Percentiles rank a stretch among this genome's conserved stretches.
Conservation (phyloP, 2,329 filamentous ascomycete genomes). For the Fusarium tupiense region DNA sequence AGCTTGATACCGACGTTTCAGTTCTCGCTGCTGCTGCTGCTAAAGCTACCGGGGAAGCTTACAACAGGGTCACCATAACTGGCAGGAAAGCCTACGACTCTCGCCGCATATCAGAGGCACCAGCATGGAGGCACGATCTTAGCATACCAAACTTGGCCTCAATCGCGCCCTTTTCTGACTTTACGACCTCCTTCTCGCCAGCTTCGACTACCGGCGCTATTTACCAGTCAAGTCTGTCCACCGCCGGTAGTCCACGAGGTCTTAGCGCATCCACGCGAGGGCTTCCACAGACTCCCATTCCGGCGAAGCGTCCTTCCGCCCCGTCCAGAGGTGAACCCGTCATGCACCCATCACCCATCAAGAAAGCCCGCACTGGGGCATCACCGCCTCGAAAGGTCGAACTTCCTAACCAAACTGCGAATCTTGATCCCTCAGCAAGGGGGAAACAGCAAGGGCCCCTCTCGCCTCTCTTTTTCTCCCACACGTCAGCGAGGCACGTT, state of each 20-base stretch:
- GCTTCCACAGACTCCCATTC: slow-evolving; percentile 25
- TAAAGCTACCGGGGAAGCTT: slow-evolving; percentile 19
- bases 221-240: slow-evolving; percentile 36
- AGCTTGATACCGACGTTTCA: slow-evolving; percentile 13
- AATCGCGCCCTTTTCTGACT: slow-evolving; percentile 24
- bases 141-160: slow-evolving; percentile 32
- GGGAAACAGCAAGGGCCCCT: slow-evolving; percentile 50
- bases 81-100: slow-evolving; percentile 25
- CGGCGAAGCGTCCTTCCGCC: slow-evolving; percentile 42
- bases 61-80: slow-evolving; percentile 18
- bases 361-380: slow-evolving; percentile 60
- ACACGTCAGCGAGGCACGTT: slow-evolving; percentile 50
- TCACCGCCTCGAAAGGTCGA: slow-evolving; percentile 58
- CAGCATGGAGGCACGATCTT: slow-evolving; percentile 39
- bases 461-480: slow-evolving; percentile 65
- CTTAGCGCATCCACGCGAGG: slow-evolving; percentile 21
- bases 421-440: slow-evolving; percentile 41
- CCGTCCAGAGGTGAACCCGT: slow-evolving; percentile 34
- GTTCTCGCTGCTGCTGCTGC: slow-evolving; percentile 18
- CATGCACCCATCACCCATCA: slow-evolving; percentile 52
- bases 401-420: slow-evolving; percentile 46
- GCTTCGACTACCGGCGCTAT: slow-evolving; percentile 27
- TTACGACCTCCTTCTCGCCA: slow-evolving; percentile 11
- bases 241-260: slow-evolving; percentile 29
- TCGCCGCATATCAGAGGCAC: slow-evolving; percentile 15